These are phyloP conservation scores for Papiliotrema terrestris DNA, from an alignment of 1,284 basidiomycete genomes.

Conservation along the genomic window DNA sequence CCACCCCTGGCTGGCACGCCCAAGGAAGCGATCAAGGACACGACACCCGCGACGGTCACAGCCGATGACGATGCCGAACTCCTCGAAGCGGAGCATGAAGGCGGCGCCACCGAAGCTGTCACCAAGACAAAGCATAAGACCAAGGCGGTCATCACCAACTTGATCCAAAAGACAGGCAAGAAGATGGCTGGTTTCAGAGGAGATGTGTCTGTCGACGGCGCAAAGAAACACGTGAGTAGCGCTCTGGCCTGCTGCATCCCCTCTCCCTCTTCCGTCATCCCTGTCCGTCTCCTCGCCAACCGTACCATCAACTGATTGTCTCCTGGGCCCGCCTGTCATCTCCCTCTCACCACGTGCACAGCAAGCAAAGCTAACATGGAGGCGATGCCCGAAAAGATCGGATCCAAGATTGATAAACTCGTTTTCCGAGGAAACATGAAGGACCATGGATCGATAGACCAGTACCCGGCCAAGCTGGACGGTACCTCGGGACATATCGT, in stretches of 20 bases:
- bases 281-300: no score
- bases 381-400: slow-evolving; percentile 30
- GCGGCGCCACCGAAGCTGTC: slow-evolving; percentile 27
- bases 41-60: slow-evolving; percentile 26
- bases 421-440: slow-evolving; percentile 42
- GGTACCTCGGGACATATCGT: slow-evolving; percentile 45
- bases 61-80: slow-evolving; percentile 36
- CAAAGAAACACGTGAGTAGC: slow-evolving; percentile 35
- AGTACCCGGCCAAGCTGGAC: slow-evolving; percentile 46
- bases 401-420: slow-evolving; percentile 43
- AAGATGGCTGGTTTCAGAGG: slow-evolving; percentile 46
- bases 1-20: slow-evolving; percentile 41
- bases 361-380: background rate
- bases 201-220: slow-evolving; percentile 47
- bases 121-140: slow-evolving; percentile 40
- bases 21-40: slow-evolving; percentile 46
- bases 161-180: slow-evolving; percentile 42
- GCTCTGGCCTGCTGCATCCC: background rate
- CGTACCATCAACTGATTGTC: no score
- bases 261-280: no score
- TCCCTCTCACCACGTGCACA: no score
- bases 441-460: slow-evolving; percentile 34
- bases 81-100: slow-evolving; percentile 33
- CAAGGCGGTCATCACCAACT: slow-evolving; percentile 39
- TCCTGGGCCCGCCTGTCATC: no score